These are phyloP conservation scores for Sclerotinia sclerotiorum DNA, from an alignment of 2,329 filamentous ascomycete genomes.

Conservation along the genomic window DNA sequence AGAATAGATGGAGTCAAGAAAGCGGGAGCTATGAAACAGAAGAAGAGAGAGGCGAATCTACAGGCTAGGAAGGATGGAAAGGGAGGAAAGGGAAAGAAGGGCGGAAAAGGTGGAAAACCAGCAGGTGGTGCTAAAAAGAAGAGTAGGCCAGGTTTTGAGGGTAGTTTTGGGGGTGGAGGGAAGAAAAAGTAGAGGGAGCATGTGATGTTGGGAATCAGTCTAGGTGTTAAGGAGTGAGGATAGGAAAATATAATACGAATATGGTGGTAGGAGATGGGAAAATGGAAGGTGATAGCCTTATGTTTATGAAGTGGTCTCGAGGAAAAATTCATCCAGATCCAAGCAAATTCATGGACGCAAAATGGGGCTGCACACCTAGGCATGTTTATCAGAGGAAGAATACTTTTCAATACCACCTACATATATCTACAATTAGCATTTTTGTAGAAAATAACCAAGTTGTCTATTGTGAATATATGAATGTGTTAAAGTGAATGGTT, in stretches of 20 bases:
- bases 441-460: background rate
- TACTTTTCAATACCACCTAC: background rate
- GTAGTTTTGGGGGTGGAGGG: slow-evolving; percentile 44
- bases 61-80: slow-evolving; percentile 74
- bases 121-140: slow-evolving; percentile 50
- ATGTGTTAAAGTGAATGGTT: too few relatives aligned
- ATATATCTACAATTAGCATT: background rate
- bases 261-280: background rate
- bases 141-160: slow-evolving; percentile 58
- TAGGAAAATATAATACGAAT: background rate
- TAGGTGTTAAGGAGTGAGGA: slow-evolving; percentile 1
- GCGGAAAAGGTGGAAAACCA: slow-evolving; percentile 50
- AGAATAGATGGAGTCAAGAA: slow-evolving; percentile 70
- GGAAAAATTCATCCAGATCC: background rate
- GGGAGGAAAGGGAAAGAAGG: slow-evolving; percentile 60
- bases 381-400: background rate
- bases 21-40: slow-evolving; percentile 74
- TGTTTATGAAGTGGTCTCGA: background rate
- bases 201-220: background rate
- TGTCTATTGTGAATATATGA: background rate
- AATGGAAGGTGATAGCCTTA: background rate
- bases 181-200: slow-evolving; percentile 25
- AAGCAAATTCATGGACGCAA: background rate
- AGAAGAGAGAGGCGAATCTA: slow-evolving; percentile 79
- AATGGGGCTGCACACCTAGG: background rate